These are phyloP conservation scores for Macrophomina pseudophaseolina DNA, from an alignment of 2,329 filamentous ascomycete species.

Conservation along the genomic window DNA sequence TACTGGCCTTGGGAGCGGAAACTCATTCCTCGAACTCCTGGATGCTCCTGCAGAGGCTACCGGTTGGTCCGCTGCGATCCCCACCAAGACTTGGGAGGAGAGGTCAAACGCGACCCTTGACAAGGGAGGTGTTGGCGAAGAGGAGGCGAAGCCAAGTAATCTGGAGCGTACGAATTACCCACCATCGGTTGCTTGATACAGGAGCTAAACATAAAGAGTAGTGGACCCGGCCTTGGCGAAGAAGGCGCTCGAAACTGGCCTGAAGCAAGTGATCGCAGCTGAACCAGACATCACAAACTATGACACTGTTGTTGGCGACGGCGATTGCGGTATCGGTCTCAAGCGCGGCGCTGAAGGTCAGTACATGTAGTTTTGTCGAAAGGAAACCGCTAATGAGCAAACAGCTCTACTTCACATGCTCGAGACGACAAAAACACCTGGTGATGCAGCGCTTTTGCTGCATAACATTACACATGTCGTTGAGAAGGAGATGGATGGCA, in stretches of 20 bases:
- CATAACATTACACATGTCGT: constrained; percentile 66
- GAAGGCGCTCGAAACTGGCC: constrained; percentile 59
- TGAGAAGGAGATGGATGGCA: constrained; percentile 75
- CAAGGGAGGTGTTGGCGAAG: constrained; percentile 47
- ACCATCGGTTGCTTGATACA: not conserved
- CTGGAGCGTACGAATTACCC: constrained; percentile 51
- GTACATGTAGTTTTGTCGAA: not conserved
- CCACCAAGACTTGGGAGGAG: constrained; percentile 63
- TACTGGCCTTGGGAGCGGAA: constrained; percentile 61
- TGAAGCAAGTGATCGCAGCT: constrained; percentile 66
- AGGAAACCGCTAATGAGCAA: not conserved
- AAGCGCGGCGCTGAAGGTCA: constrained; percentile 80
- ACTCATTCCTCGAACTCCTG: constrained; percentile 69
- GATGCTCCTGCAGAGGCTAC: constrained; percentile 71
- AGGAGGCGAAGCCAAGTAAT: constrained; percentile 58
- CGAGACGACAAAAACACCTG: constrained; percentile 49
- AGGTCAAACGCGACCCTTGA: constrained; percentile 49
- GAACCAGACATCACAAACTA: constrained; percentile 70
- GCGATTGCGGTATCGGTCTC: constrained; percentile 85
- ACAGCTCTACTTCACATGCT: constrained; percentile 51
- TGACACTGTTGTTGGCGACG: constrained; percentile 85
- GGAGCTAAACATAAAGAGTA: constrained; percentile 31
- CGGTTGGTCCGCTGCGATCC: constrained; percentile 69
- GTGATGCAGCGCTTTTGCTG: constrained; percentile 65
- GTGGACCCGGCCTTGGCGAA: constrained; percentile 60